Conservation (phyloP, 2,329 filamentous ascomycete genomes). For the Amphichorda felina region DNA sequence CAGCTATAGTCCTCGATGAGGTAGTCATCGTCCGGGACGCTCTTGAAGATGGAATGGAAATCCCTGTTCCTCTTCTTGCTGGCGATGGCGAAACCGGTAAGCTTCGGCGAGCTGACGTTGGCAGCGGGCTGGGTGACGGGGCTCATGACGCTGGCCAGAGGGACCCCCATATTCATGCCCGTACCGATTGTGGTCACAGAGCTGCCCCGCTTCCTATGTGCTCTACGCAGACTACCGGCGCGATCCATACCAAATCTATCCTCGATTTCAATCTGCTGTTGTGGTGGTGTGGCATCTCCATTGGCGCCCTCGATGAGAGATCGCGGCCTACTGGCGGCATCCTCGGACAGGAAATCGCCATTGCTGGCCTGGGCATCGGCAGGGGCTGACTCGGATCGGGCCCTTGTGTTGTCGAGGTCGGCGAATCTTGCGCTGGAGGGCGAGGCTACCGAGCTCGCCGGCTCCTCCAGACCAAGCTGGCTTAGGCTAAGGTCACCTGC, state of each 20-base stretch:
- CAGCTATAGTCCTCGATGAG: slow-evolving; percentile 98
- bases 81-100: slow-evolving; percentile 92
- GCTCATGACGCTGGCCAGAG: slow-evolving; percentile 57
- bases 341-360: slow-evolving; percentile 18
- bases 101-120: slow-evolving; percentile 52
- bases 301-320: slow-evolving; percentile 37
- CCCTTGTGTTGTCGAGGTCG: slow-evolving; percentile 32
- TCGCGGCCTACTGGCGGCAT: slow-evolving; percentile 27
- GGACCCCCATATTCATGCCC: slow-evolving; percentile 46
- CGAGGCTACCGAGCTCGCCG: slow-evolving; percentile 39
- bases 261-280: slow-evolving; percentile 43
- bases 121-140: slow-evolving; percentile 54
- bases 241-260: slow-evolving; percentile 49
- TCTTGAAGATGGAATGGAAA: slow-evolving; percentile 88
- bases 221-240: slow-evolving; percentile 56
- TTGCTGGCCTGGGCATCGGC: slow-evolving; percentile 24
- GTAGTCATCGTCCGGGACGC: slow-evolving; percentile 95
- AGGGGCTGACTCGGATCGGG: slow-evolving; percentile 48
- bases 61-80: slow-evolving; percentile 94
- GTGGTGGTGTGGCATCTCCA: slow-evolving; percentile 53
- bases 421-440: slow-evolving; percentile 44
- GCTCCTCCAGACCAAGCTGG: slow-evolving; percentile 67
- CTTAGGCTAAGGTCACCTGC: slow-evolving; percentile 81
- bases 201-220: slow-evolving; percentile 69
- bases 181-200: slow-evolving; percentile 55